These are phyloP conservation scores for Hypomontagnella submonticulosa DNA, from an alignment of 495 filamentous ascomycete species.

Conservation along the genomic window DNA sequence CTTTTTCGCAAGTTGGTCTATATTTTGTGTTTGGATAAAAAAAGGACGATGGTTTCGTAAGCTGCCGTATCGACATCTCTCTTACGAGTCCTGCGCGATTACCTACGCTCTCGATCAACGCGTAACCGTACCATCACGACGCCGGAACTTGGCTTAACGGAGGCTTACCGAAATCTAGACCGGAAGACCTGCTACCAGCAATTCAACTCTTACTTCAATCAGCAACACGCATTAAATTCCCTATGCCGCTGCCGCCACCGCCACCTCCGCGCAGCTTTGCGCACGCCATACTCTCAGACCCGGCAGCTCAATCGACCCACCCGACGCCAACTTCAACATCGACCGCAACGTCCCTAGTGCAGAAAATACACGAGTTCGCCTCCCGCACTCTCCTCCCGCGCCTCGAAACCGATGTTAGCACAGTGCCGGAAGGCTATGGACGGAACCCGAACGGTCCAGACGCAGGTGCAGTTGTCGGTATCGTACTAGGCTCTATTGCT, in stretches of 20 bases:
- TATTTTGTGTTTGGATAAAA: slow-evolving; percentile 2
- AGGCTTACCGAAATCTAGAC: neutral
- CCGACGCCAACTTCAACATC: neutral
- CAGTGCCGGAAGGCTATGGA: slow-evolving; percentile 76
- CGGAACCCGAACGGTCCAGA: slow-evolving; percentile 66
- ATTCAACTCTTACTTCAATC: neutral
- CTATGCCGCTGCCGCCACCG: slow-evolving; percentile 27
- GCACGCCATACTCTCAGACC: slow-evolving; percentile 26
- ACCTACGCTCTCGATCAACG: neutral
- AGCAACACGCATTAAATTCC: neutral
- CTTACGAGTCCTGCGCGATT: slow-evolving; percentile 16
- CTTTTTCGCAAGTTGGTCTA: neutral
- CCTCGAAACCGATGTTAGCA: slow-evolving; percentile 43
- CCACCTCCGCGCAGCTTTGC: slow-evolving; percentile 20
- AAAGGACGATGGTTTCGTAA: slow-evolving; percentile 13
- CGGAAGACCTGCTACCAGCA: no score
- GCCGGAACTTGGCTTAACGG: slow-evolving; percentile 3
- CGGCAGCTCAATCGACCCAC: slow-evolving; percentile 1
- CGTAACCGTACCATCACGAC: slow-evolving; percentile 13
- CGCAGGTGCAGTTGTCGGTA: slow-evolving; percentile 82
- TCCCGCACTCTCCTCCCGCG: slow-evolving; percentile 37
- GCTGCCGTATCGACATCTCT: neutral
- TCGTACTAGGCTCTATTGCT: slow-evolving; percentile 83
- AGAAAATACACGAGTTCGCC: slow-evolving; percentile 26
- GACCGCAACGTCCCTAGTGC: slow-evolving; percentile 10